A percentile compares a stretch with the other conserved stretches of the same genome.
Evolutionary conservation across 148 eudicot species (phyloP).

Genomic region (Rhododendron simsii): DNA sequence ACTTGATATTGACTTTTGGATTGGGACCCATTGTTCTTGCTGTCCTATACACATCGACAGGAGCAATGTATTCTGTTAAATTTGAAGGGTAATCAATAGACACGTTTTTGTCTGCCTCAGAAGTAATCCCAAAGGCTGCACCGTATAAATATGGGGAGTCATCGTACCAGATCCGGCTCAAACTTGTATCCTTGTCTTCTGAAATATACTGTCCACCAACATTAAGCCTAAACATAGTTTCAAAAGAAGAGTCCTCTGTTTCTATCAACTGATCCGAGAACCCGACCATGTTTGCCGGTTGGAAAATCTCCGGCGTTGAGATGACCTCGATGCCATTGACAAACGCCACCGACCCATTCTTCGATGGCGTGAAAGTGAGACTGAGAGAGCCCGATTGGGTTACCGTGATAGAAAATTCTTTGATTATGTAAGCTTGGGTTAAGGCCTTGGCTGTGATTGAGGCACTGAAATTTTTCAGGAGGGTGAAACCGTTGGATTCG

Average conservation of each 20-base stretch:
- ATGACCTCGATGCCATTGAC: constrained; percentile 78
- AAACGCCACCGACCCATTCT: constrained; percentile 42
- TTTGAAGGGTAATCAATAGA: constrained; percentile 21
- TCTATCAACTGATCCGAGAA: constrained; percentile 22
- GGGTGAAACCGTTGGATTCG: constrained; percentile 38
- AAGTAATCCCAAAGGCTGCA: constrained; percentile 48
- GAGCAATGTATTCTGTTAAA: constrained; percentile 42
- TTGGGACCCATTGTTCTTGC: constrained; percentile 63
- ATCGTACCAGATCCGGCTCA: constrained; percentile 80
- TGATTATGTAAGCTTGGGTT: constrained; percentile 64
- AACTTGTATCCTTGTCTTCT: constrained; percentile 53
- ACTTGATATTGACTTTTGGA: constrained; percentile 37
- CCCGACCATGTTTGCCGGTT: constrained; percentile 37
- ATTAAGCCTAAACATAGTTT: constrained; percentile 58
- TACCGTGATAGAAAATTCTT: constrained; percentile 53
- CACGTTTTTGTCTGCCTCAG: constrained; percentile 15
- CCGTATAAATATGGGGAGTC: constrained; percentile 67
- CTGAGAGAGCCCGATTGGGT: constrained; percentile 20
- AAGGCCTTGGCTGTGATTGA: constrained; percentile 55
- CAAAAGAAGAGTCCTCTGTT: constrained; percentile 11
- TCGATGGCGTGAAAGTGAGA: constrained; percentile 41
- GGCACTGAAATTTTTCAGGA: constrained; percentile 73
- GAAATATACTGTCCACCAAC: constrained; percentile 73
- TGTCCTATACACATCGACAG: constrained; percentile 52
- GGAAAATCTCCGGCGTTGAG: constrained; percentile 42